Percentiles rank a stretch among this genome's conserved stretches.
These are phyloP conservation scores for Schizosaccharomyces cryophilus DNA, from an alignment of 805 yeast species.

Conservation along the genomic window DNA sequence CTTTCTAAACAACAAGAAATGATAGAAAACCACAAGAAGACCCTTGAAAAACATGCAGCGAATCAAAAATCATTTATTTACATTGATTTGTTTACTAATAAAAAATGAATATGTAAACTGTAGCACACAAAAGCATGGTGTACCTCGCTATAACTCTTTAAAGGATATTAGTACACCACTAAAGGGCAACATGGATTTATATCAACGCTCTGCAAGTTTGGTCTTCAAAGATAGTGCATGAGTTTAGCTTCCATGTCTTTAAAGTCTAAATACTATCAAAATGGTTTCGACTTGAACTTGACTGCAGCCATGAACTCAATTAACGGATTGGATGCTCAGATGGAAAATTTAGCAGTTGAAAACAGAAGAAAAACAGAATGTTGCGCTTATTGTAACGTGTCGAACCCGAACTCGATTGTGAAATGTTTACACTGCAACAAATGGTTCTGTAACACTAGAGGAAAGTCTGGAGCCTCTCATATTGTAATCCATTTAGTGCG, in stretches of 20 bases:
- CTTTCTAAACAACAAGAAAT: too few species aligned
- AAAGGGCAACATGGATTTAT: too few species aligned
- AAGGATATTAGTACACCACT: background rate
- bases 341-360: background rate
- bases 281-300: background rate
- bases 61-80: too few species aligned
- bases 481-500: conserved; percentile 66
- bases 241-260: background rate
- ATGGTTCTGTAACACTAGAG: conserved; percentile 75
- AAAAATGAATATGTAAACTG: background rate
- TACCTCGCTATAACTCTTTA: background rate
- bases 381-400: background rate
- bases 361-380: background rate
- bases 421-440: conserved; percentile 52
- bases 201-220: background rate
- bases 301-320: background rate
- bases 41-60: too few species aligned
- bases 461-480: conserved; percentile 40
- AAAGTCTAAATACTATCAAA: background rate
- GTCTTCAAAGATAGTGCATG: background rate
- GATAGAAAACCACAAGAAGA: too few species aligned
- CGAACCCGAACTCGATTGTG: conserved; percentile 24
- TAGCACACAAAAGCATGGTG: background rate
- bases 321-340: background rate
- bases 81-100: background rate